These are phyloP conservation scores for Raddia distichophylla DNA, from an alignment of 176 grass and related monocot genomes.

Conservation along the genomic window DNA sequence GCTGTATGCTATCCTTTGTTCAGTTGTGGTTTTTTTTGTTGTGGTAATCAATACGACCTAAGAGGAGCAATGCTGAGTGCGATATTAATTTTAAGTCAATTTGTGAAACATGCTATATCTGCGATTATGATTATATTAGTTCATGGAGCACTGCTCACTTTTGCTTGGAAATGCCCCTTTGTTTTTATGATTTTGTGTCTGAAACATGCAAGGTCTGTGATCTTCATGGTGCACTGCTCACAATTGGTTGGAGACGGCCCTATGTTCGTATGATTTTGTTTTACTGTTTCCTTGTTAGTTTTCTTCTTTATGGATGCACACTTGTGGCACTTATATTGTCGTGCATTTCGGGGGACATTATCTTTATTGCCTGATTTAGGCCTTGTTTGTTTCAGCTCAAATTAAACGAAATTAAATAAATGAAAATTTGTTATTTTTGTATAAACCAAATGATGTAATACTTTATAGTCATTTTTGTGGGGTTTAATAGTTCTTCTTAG, in stretches of 20 bases:
- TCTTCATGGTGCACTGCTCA: slow-evolving; percentile 1
- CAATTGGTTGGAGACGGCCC: background rate
- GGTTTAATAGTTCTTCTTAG: too few species aligned
- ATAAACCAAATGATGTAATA: too few species aligned
- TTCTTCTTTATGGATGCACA: background rate
- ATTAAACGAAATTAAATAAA: too few species aligned
- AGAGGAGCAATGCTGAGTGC: slow-evolving; percentile 6
- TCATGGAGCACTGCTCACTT: background rate
- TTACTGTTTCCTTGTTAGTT: background rate
- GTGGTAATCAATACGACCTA: background rate
- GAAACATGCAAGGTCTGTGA: slow-evolving; percentile 6
- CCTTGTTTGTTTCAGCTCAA: too few species aligned
- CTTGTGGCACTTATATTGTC: slow-evolving; percentile 9
- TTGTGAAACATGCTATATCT: background rate
- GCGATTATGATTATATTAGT: background rate
- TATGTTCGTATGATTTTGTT: background rate
- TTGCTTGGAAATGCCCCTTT: background rate
- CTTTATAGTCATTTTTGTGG: too few species aligned
- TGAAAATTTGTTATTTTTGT: too few species aligned
- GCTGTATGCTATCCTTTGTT: background rate
- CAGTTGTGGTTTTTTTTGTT: background rate
- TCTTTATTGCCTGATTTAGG: background rate
- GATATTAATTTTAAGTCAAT: background rate
- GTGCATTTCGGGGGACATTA: background rate
- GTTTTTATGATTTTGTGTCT: background rate